phyloP scores from a whole-genome alignment of 2,329 filamentous ascomycete species.

The Sclerotinia borealis region DNA sequence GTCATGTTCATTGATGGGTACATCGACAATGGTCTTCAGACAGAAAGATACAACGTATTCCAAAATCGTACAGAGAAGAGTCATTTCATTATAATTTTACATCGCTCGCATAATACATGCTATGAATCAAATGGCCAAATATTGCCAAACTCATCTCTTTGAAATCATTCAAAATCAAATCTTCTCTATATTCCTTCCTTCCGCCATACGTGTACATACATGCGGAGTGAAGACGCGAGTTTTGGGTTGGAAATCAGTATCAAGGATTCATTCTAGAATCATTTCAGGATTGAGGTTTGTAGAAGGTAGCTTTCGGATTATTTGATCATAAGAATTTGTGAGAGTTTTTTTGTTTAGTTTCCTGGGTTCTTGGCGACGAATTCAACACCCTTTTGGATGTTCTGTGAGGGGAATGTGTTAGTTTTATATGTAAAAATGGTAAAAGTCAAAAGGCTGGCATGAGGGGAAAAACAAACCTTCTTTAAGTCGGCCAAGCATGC shows the following conservation, averaged over 20 bases:
- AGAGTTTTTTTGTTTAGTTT: slow-evolving; percentile 12
- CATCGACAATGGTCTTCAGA: too few relatives aligned
- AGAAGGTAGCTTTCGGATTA: background rate
- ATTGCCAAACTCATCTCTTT: background rate
- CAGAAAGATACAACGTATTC: too few relatives aligned
- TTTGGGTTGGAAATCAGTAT: background rate
- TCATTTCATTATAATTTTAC: slow-evolving; percentile 9
- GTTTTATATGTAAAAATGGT: slow-evolving; percentile 76
- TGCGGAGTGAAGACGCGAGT: background rate
- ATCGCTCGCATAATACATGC: slow-evolving; percentile 5
- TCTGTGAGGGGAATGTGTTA: slow-evolving; percentile 94
- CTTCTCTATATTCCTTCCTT: slow-evolving; percentile 3
- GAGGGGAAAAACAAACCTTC: slow-evolving; percentile 39
- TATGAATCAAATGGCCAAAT: background rate
- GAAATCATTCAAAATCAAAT: background rate
- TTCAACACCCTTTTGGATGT: slow-evolving; percentile 88
- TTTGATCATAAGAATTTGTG: background rate
- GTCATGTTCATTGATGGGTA: too few relatives aligned
- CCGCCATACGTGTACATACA: background rate
- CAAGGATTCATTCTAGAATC: background rate
- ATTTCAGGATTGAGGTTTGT: background rate
- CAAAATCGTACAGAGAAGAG: background rate
- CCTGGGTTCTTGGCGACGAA: slow-evolving; percentile 47
- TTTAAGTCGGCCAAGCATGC: slow-evolving; percentile 77
- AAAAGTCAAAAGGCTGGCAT: slow-evolving; percentile 28